Base-by-base conservation (phyloP, 1,284 basidiomycete genomes). In the Papiliotrema flavescens region DNA sequence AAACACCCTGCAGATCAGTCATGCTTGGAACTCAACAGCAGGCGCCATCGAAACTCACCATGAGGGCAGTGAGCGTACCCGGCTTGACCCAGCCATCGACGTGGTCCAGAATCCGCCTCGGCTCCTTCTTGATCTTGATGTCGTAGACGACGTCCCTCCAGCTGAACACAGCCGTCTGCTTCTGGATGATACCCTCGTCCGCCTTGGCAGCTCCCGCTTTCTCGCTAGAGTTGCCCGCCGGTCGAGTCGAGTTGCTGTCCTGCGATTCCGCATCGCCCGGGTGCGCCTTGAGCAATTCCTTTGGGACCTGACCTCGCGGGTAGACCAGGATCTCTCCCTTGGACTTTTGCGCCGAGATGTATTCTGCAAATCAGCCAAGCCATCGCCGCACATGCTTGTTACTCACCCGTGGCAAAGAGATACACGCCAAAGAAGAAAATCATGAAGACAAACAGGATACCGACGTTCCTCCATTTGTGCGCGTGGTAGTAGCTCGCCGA, bases 1-100 rank as follows among this genome's bases (percentile, higher is more conserved):
- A 88, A 54, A 87, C 87, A 37, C 51, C 59, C 59, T 51, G 40
- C 3, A 32, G 8, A 32, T n/a, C 45, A 52, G 46, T 26, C 2
- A 19, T 1, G 15, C 40, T 6, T 24, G 15, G 17, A 19, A 17
- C 37, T 24, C 6, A n/a, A 1, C 36, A 9, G 11, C 35, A n/a
- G 35, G 35, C 35, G 57, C n/a, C n/a, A n/a, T n/a, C n/a, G n/a
- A n/a, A n/a, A n/a, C 51, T 23, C 42, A 58, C 59, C 70, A 78
- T 79, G 4, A 70, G 63, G 53, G 83, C 64, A 79, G 91, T 91
- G 53, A 94, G 78, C 64, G 85, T 89, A 6, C 88, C 87, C 0
- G 89, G 89, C 20, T 83, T 83, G 40, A 91, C 90, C 73, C 83
- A 94, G 0, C 92, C 92, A 52, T 85, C 87, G 7, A 95, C 83